phyloP scores from a whole-genome alignment of 345 rosid species.

The Rhizophora apiculata region DNA sequence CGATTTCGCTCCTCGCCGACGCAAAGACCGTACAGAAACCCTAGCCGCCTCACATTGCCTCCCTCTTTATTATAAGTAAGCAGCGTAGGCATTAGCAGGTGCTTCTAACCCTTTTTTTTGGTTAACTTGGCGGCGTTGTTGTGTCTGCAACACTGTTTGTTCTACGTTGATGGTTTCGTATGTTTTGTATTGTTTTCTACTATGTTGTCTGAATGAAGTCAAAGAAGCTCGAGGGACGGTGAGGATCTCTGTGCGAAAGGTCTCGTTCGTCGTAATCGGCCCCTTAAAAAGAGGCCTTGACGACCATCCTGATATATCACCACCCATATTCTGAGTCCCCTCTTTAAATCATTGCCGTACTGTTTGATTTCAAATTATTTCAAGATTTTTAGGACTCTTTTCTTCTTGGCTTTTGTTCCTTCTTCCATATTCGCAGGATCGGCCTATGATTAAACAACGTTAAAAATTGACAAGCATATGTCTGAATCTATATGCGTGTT shows the following conservation, averaged over 20 bases:
- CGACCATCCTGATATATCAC: conserved; percentile 99
- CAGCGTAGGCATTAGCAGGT: neutral
- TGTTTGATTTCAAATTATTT: neutral
- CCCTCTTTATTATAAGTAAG: conserved; percentile 3
- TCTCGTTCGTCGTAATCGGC: conserved; percentile 99
- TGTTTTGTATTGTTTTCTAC: neutral
- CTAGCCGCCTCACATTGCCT: neutral
- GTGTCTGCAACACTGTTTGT: no score
- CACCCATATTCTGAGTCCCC: conserved; percentile 90
- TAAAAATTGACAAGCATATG: conserved; percentile 78
- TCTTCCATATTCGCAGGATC: neutral
- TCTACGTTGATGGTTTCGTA: no score
- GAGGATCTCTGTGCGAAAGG: conserved; percentile 65
- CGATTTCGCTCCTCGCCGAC: no score
- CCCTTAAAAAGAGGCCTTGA: conserved; percentile 50
- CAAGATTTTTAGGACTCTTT: neutral
- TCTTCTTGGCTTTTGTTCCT: no score
- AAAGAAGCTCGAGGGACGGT: conserved; percentile 40
- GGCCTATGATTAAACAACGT: conserved; percentile 65
- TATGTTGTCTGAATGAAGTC: neutral
- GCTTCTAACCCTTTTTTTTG: neutral
- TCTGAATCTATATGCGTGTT: conserved; percentile 56
- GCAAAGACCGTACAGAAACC: neutral
- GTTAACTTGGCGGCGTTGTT: no score
- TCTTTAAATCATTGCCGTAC: no score